A percentile compares a stretch with the other conserved stretches of the same genome.
phyloP scores from a whole-genome alignment of 2,329 filamentous ascomycete species.

The Tolypocladium ovalisporum region DNA sequence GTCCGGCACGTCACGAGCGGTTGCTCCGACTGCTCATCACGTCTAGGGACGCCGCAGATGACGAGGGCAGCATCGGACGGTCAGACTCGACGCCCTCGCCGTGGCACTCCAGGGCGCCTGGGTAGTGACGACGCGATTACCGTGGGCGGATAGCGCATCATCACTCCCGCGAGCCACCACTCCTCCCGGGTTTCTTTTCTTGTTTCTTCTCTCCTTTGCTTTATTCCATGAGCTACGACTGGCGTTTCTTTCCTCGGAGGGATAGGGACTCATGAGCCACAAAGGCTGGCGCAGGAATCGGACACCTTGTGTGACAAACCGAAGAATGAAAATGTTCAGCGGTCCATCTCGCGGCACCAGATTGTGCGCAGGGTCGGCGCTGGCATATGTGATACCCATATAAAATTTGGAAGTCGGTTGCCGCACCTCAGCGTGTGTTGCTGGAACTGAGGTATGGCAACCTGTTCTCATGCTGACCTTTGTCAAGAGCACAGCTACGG shows the following conservation, averaged over 20 bases:
- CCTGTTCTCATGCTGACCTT: background rate
- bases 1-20: conserved; percentile 10
- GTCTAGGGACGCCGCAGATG: conserved; percentile 12
- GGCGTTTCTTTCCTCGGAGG: background rate
- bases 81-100: background rate
- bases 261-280: background rate
- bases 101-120: background rate
- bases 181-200: background rate
- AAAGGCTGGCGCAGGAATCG: background rate
- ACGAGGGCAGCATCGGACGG: conserved; percentile 18
- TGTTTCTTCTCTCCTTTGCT: too few relatives aligned
- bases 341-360: background rate
- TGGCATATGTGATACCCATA: background rate
- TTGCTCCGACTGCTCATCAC: conserved; percentile 13
- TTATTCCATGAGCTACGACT: background rate
- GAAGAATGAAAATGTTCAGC: background rate
- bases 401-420: background rate
- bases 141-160: background rate
- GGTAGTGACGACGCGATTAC: conserved; percentile 8
- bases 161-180: background rate
- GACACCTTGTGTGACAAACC: background rate
- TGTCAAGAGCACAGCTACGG: background rate
- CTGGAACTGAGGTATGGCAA: too few relatives aligned
- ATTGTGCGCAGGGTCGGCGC: background rate
- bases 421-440: background rate